Evolutionary conservation across 495 filamentous ascomycete species (phyloP).

Genomic region (Tuber umbilicatum): DNA sequence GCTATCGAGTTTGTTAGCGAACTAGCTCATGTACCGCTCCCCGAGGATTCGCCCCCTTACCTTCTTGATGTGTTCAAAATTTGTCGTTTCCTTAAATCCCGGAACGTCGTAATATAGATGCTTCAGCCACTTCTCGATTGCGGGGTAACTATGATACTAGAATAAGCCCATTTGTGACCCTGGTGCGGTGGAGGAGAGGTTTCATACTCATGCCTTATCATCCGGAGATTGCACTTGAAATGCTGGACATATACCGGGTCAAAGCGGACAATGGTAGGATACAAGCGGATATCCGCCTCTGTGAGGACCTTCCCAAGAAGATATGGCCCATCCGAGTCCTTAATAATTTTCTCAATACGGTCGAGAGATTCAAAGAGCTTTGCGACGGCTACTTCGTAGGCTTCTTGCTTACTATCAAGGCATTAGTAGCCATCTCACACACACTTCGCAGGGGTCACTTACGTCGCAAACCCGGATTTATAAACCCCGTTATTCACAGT

Average conservation of each 20-base stretch:
- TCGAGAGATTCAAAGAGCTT: conserved; percentile 68
- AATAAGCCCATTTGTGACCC: conserved; percentile 17
- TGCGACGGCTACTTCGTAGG: conserved; percentile 62
- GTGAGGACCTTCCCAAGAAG: conserved; percentile 64
- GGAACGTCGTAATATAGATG: conserved; percentile 64
- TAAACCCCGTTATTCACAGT: conserved; percentile 86
- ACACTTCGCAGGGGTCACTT: not conserved
- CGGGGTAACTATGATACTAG: conserved; percentile 54
- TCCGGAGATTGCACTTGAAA: conserved; percentile 85
- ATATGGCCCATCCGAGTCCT: conserved; percentile 53
- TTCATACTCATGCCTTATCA: conserved; percentile 66
- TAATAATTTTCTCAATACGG: conserved; percentile 60
- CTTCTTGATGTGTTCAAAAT: conserved; percentile 58
- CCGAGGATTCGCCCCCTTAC: conserved; percentile 44
- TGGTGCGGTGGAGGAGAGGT: not conserved
- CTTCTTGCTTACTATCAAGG: conserved; percentile 55
- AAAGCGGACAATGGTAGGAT: conserved; percentile 77
- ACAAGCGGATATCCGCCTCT: conserved; percentile 76
- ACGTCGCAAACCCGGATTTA: conserved; percentile 49
- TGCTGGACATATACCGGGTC: conserved; percentile 87
- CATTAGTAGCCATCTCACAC: conserved; percentile 1
- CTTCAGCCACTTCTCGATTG: conserved; percentile 61
- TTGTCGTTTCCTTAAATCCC: conserved; percentile 63
- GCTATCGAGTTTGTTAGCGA: conserved; percentile 32
- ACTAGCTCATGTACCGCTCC: conserved; percentile 1